Base-by-base conservation (phyloP, 148 eudicot species). In the Diospyros kaki region DNA sequence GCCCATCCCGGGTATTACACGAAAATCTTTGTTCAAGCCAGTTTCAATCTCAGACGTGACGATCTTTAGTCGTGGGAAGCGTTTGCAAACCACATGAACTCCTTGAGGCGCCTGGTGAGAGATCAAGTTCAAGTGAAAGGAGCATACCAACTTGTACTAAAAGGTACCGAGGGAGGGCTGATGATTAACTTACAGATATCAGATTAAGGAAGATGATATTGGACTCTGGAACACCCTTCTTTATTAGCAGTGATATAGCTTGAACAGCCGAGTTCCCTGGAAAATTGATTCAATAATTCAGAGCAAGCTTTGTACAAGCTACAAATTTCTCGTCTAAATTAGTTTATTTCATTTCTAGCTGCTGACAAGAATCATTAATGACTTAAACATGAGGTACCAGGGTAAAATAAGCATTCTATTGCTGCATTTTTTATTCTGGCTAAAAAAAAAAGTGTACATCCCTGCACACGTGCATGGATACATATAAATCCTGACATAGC, bases 1-100 rank as follows among this genome's bases (percentile, higher is more conserved):
- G n/a, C 98, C 97, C 98, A 94, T 94, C 10, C 98, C 98, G 2
- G 98, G 98, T 58, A 94, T 80, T 4, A 94, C 98, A 42, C 97
- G 97, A 68, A 66, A 92, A 73, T 90, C 97, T 75, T 90, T 84
- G 74, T 94, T 92, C 76, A 94, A 74, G 5, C 98, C 97, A 11
- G 69, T 81, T 80, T 94, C 98, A 66, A 94, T 92, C 84, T 94
- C 98, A 40, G 98, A 94, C 28, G 98, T 94, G 76, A 94, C 97
- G 18, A 94, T 94, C 84, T 94, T 94, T 75, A 94, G 76, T 80
- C 97, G 84, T 12, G 98, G 98, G 79, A 94, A 94, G 60, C 76
- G 81, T 80, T 82, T 94, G 87, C 97, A 89, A 44, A 94, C 98
- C 76, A 81, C 85, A 74, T 90, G 98, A 72, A 94, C 93, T 80